Conservation (phyloP, 1,284 basidiomycete genomes). For the Xerocomus cyaneibrunnescens region DNA sequence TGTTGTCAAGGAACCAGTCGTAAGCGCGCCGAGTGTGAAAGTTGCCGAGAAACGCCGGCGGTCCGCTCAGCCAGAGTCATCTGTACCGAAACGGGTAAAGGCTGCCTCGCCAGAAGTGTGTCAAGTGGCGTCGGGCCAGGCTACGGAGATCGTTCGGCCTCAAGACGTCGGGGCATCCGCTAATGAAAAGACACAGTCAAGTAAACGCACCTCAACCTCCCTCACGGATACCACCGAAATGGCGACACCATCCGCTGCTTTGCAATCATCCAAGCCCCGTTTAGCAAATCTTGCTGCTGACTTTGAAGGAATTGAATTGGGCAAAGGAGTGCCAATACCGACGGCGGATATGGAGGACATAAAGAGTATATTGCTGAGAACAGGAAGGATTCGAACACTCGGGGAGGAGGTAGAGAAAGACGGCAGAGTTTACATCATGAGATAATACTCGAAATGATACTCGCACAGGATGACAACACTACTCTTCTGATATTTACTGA, state of each 20-base stretch:
- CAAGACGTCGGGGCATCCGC: neutral
- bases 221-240: neutral
- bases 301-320: constrained; percentile 14
- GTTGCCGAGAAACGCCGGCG: constrained; percentile 17
- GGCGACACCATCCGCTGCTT: neutral
- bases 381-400: constrained; percentile 31
- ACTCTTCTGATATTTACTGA: constrained; percentile 1
- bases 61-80: constrained; percentile 7
- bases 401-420: constrained; percentile 16
- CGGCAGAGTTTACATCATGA: constrained; percentile 23
- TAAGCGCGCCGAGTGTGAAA: neutral
- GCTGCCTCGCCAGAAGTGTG: neutral
- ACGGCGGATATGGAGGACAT: constrained; percentile 12
- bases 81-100: constrained; percentile 18
- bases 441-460: neutral
- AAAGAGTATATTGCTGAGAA: constrained; percentile 22
- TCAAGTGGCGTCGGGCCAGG: neutral
- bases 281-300: constrained; percentile 22
- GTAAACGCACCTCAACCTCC: constrained; percentile 1
- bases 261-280: constrained; percentile 14
- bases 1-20: constrained; percentile 4
- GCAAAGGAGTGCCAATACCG: constrained; percentile 2
- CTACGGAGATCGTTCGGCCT: neutral
- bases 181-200: neutral
- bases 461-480: neutral